Base-by-base conservation (phyloP, 2,329 filamentous ascomycete genomes). In the Malbranchea zuffiana region DNA sequence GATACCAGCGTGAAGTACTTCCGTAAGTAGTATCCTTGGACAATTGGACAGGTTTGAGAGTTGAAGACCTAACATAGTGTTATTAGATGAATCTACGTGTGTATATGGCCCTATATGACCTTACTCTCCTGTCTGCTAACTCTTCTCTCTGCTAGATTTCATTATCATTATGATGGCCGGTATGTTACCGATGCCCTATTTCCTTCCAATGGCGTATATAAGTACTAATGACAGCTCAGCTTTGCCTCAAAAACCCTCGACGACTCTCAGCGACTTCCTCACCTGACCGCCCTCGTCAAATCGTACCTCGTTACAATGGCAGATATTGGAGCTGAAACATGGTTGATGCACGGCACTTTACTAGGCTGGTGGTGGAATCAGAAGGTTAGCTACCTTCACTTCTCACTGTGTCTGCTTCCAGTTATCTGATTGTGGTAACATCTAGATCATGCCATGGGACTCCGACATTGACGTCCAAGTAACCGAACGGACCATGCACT, bases 301-400 rank as follows among this genome's bases (percentile, higher is more conserved):
- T 68, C 71, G 1, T 77, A 76, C 46, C 59, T 75, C 2, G 55
- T 60, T 1, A 71, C 69, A 4, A 76, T 76, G 72, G 56, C 63
- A 27, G 62, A 68, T 34, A 63, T 76, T 20, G 67, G 70, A 10
- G 66, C 67, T 3, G 68, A 74, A 45, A 77, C 73, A 6, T 78
- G 73, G 73, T 68, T 78, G 39, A 75, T 76, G 69, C 74, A 78
- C 46, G 73, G 74, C 8, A 70, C 68, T 4, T 55, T 78, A 26
- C 57, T 77, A 11, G 71, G 72, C 23, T 77, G 74, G 73, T 77
- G 69, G 66, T 78, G 74, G 74, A 75, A 75, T 46, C 62, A 67
- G 36, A 66, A 67, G 53, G 61, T 63, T 39, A 34, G 46, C 24
- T 19, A 11, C 20, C 29, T 13, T 7, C 6, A 25, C 10, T n/a